These are phyloP conservation scores for Erucastrum elatum DNA, from an alignment of 345 rosid genomes.

Conservation along the genomic window DNA sequence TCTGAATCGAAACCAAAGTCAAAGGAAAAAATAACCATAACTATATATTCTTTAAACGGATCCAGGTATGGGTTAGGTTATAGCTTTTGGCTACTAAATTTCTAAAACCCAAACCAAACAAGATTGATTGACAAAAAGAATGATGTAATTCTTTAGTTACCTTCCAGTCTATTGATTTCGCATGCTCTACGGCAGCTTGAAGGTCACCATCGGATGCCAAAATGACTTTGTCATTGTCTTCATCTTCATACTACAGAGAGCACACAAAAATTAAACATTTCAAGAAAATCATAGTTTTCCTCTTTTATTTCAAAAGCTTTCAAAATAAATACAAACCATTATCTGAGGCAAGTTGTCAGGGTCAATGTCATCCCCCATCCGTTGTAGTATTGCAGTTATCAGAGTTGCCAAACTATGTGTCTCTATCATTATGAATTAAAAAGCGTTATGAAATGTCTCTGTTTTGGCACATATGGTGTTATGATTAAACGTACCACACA, in stretches of 20 bases:
- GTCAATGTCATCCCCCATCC: constrained; percentile 87
- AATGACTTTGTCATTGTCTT: constrained; percentile 86
- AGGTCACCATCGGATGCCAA: constrained; percentile 85
- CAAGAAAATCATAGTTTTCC: background rate
- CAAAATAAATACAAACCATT: constrained; percentile 51
- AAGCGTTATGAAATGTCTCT: constrained; percentile 4
- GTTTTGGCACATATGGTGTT: background rate
- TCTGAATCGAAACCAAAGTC: background rate
- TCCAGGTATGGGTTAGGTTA: background rate
- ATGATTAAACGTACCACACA: constrained; percentile 47
- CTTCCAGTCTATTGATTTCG: constrained; percentile 87
- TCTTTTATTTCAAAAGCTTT: background rate
- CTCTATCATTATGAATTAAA: constrained; percentile 44
- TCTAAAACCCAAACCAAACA: background rate
- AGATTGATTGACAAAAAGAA: background rate
- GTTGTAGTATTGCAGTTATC: constrained; percentile 77
- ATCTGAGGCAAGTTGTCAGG: constrained; percentile 75
- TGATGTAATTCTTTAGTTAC: constrained; percentile 38
- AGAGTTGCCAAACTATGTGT: constrained; percentile 70
- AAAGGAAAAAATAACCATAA: background rate
- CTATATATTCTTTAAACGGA: background rate
- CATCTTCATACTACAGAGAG: constrained; percentile 81
- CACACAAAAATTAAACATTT: background rate
- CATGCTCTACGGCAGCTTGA: constrained; percentile 88
- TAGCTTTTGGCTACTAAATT: background rate